Evolutionary conservation across 202 grass and related monocot species (phyloP).

Genomic region (Musa balbisiana): DNA sequence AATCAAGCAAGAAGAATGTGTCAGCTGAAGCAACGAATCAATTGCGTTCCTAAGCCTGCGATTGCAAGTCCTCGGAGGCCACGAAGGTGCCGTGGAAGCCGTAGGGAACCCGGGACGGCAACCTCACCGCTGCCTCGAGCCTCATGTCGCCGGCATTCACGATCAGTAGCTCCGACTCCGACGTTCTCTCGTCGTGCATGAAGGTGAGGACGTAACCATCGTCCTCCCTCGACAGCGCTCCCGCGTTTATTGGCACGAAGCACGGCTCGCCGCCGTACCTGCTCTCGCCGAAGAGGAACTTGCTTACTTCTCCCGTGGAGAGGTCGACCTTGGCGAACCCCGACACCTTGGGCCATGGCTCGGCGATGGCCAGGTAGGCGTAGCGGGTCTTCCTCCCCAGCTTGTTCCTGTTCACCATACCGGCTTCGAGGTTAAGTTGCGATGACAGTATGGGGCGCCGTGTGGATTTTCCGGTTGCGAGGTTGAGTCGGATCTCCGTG

Average conservation of each 20-base stretch:
- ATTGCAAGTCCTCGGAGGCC: constrained; percentile 4
- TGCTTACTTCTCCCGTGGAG: neutral
- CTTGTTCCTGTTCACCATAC: neutral
- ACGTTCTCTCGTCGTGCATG: neutral
- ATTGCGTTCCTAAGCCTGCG: neutral
- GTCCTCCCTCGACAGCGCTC: neutral
- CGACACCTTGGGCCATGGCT: neutral
- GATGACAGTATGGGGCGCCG: neutral
- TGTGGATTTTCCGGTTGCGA: neutral
- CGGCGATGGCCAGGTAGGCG: constrained; percentile 6
- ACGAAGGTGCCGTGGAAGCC: neutral
- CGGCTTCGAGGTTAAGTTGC: constrained; percentile 3
- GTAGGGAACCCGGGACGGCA: constrained; percentile 1
- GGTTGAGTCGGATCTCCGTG: neutral
- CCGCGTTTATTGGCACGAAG: neutral
- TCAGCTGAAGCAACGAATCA: neutral
- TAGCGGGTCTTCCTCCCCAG: neutral
- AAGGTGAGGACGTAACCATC: constrained; percentile 1
- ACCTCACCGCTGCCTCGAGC: neutral
- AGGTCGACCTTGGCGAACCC: constrained; percentile 12
- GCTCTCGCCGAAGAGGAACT: constrained; percentile 3
- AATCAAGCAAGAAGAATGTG: neutral
- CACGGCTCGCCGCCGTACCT: constrained; percentile 5
- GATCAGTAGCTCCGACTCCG: neutral
- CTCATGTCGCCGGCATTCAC: neutral